Evolutionary conservation across 768 basidiomycete genomes (phyloP), one percentile per base, ranked within the genome.

Genomic region (Phanerochaete carnosa): DNA sequence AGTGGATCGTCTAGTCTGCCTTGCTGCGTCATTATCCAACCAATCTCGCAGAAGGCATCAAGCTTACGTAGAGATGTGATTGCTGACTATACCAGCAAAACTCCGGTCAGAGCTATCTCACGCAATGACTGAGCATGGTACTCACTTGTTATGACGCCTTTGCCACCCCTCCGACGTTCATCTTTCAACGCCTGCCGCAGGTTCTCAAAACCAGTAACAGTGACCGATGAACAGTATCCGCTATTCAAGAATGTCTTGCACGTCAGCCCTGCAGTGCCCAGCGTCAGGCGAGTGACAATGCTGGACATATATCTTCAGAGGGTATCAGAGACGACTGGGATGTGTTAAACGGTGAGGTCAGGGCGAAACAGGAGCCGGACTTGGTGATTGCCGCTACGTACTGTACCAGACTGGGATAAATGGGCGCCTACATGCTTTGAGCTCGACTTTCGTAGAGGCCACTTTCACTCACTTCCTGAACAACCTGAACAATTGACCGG

Each of bases 1-100:
- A 95, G 70, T 1, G 92, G 91, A 67, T 93, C 92, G 68, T 94
- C 92, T 55, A 92, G 78, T 23, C 90, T 94, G 68, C 32, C 61
- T 50, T 16, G 16, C 5, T 37, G 19, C 33, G 29, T 46, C 32
- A 52, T 60, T 52, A 61, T 65, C 59, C 23, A 47, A 16, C 30
- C 56, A 22, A 57, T 23, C 28, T 53, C 35, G 15, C 13, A 53
- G 15, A 3, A 26, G 47, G 11, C 59, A 52, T 26, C 52, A 26
- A 25, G 78, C 87, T 58, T 71, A 94, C 88, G 93, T 95, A 53
- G 95, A 97, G 57, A 95, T 86, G 70, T 98, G 95, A 73, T 98
- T 98, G 59, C 89, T 86, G 50, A 97, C 95, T 96, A 64, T 33
- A 43, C 56, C 28, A 62, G 55, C 58, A 33, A 30, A 55, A 29